Percentiles rank a stretch among this genome's conserved stretches.
Conservation (phyloP, 163 green algal genomes). For the Botryococcus braunii region DNA sequence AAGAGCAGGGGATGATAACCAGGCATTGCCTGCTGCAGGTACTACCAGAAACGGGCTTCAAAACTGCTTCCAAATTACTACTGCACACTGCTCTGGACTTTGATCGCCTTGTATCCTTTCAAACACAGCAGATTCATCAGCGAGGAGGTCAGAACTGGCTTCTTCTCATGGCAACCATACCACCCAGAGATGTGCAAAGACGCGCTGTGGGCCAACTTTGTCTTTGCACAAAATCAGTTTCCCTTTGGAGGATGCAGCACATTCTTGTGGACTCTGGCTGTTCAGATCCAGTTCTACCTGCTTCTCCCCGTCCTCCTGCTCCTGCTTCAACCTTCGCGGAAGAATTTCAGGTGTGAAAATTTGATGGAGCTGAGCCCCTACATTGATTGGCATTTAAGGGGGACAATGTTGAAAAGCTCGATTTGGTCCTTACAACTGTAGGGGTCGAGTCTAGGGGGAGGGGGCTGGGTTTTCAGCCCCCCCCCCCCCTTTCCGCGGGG, state of each 20-base stretch:
- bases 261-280: conserved; percentile 3
- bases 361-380: no score
- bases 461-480: no score
- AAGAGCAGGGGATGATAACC: not conserved
- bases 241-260: conserved; percentile 3
- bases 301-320: not conserved
- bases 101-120: not conserved
- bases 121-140: not conserved
- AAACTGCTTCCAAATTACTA: not conserved
- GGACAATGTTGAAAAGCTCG: no score
- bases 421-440: no score
- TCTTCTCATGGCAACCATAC: not conserved
- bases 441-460: no score
- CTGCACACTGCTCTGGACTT: not conserved
- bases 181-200: not conserved
- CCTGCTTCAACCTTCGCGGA: not conserved
- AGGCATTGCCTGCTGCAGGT: not conserved
- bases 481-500: no score
- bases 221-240: conserved; percentile 4
- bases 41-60: not conserved
- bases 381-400: no score
- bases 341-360: conserved; percentile 1
- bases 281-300: conserved; percentile 4
- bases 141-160: not conserved
- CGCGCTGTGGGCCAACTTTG: not conserved